Evolutionary conservation across 768 basidiomycete species (phyloP), one percentile per base, ranked within the genome.

Genomic region (Suillus paluster): DNA sequence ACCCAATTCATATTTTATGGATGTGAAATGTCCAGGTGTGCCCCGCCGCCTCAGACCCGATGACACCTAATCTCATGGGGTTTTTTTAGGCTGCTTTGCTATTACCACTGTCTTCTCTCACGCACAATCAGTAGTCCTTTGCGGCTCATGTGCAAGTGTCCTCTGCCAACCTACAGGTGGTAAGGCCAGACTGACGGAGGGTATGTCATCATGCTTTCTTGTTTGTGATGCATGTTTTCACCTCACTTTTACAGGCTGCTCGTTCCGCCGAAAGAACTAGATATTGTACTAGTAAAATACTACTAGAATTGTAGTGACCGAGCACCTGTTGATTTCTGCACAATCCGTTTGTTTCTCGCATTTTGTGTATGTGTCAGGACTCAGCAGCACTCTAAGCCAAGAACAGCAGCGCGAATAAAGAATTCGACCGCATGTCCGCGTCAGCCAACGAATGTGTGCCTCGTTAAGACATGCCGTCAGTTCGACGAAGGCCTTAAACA

Each of bases 1-100:
- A 58, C 97, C 97, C 67, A 95, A 98, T 82, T 99, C 97, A 39
- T 99, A 94, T 83, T 99, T 99, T 83, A 99, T 99, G 97, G 97
- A 99, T 73, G 96, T 99, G 71, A 99, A 99, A 81, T 99, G 97
- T 82, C 90, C 97, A 70, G 95, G 94, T 94, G 64, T 63, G 89
- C 80, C 30, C 33, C n/a, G 19, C 39, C 10, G 41, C 6, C 2
- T 17, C 17, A 27, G 5, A 10, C 39, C 33, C 9, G 15, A 21
- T 12, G 10, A 12, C 36, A 30, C n/a, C 27, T n/a, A n/a, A 41
- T 53, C 49, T 66, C 27, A 67, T 45, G 1, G 23, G 21, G 17
- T 41, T 41, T 17, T n/a, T 57, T n/a, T 68, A 93, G 94, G 94
- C 66, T 97, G 95, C 85, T 95, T 95, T 77, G 87, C 89, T 69